phyloP scores from a whole-genome alignment of 306 rosid species.

The Styphnolobium japonicum region DNA sequence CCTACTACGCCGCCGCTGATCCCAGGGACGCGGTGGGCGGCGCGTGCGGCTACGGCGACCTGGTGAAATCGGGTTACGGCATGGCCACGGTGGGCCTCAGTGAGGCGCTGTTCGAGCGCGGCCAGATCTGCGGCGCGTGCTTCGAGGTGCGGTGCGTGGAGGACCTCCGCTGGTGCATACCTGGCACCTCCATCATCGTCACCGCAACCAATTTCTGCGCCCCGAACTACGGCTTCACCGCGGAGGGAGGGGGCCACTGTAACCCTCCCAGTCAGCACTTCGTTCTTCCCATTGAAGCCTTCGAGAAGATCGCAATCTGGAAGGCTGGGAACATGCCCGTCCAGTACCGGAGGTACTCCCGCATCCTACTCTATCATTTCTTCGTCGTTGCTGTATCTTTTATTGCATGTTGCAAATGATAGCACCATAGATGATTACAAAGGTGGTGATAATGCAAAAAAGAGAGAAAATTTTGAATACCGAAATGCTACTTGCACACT shows the following conservation, averaged over 20 bases:
- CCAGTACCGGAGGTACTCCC: slow-evolving; percentile 73
- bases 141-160: slow-evolving; percentile 75
- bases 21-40: slow-evolving; percentile 88
- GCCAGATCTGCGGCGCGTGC: slow-evolving; percentile 99
- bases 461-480: background rate
- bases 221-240: slow-evolving; percentile 79
- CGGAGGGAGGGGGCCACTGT: slow-evolving; percentile 87
- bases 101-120: slow-evolving; percentile 70
- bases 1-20: slow-evolving; percentile 86
- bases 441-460: too few species aligned
- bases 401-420: background rate
- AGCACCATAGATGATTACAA: too few species aligned
- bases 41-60: slow-evolving; percentile 94
- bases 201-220: slow-evolving; percentile 93
- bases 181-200: slow-evolving; percentile 82
- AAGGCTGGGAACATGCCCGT: slow-evolving; percentile 97
- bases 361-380: background rate
- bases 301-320: slow-evolving; percentile 98
- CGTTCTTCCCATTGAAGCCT: slow-evolving; percentile 87
- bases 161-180: slow-evolving; percentile 86
- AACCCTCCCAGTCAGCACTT: slow-evolving; percentile 88
- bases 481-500: background rate
- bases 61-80: slow-evolving; percentile 68
- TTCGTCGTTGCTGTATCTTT: background rate
- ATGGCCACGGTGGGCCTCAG: slow-evolving; percentile 88